Evolutionary conservation across 2,329 filamentous ascomycete species (phyloP), one percentile per base, ranked within the genome.

Genomic region (Scorias spongiosa): DNA sequence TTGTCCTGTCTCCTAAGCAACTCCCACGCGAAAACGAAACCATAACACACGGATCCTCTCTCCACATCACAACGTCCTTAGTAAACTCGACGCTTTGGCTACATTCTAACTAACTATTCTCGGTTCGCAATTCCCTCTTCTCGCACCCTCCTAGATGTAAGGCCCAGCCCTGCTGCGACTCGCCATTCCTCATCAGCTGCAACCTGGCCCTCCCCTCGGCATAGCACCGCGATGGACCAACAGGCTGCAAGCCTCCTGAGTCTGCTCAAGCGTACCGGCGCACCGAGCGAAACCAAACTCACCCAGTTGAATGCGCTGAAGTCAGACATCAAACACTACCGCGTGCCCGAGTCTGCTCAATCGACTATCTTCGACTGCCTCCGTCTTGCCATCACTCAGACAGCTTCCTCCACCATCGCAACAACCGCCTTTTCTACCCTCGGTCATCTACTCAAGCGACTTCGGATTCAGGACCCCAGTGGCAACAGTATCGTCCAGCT

Each of bases 271-370:
- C 71, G 72, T 61, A 74, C 76, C 53, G 81, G 84, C 54, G 71
- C 74, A 32, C 72, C 77, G 41, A 69, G 84, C 54, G 82, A 88
- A 55, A 65, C 71, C 42, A 87, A 87, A 60, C 72, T 86, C 50
- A 70, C 76, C 50, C 74, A 76, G 43, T 76, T 94, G 54, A 84
- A 78, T 47, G 72, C 69, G 55, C 70, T 88, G 64, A 93, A 94
- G 66, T 87, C 84, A 38, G 76, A 79, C 61, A 94, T 94, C 70
- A 94, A 94, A 64, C 87, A 93, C 63, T 81, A 84, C 60, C 87
- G 87, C 67, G 84, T 94, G 39, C 85, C 86, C 48, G 85, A 93
- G 51, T 64, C 66, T 44, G 74, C 74, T 55, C 75, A 93, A 54
- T 66, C 76, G 20, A 70, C 76, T 46, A 76, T 94, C 50, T 93